phyloP scores from a whole-genome alignment of 805 yeast species.

The Ogataea haglerorum region DNA sequence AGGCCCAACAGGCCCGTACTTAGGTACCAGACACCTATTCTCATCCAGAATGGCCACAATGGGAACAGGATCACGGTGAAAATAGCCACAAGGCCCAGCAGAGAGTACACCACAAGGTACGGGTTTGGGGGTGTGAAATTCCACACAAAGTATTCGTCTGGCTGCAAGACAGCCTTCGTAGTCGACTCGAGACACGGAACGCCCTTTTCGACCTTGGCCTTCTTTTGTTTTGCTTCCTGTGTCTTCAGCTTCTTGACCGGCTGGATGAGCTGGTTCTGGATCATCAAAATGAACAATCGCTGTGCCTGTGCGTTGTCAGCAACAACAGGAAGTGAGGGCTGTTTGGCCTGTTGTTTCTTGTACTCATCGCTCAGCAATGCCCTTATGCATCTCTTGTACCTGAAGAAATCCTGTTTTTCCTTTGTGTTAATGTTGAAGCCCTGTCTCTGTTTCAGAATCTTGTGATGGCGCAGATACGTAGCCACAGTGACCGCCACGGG shows the following conservation, averaged over 20 bases:
- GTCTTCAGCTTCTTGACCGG: slow-evolving; percentile 76
- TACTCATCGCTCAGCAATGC: slow-evolving; percentile 76
- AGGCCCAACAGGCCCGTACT: slow-evolving; percentile 74
- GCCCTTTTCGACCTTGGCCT: slow-evolving; percentile 58
- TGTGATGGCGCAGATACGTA: slow-evolving; percentile 60
- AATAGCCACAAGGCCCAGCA: slow-evolving; percentile 61
- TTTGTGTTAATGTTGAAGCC: slow-evolving; percentile 64
- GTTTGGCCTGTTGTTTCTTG: slow-evolving; percentile 32
- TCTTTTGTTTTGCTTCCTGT: slow-evolving; percentile 57
- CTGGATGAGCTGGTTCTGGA: slow-evolving; percentile 67
- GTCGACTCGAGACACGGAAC: slow-evolving; percentile 55
- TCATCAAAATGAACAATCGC: slow-evolving; percentile 60
- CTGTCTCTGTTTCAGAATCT: slow-evolving; percentile 70
- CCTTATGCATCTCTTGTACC: slow-evolving; percentile 78
- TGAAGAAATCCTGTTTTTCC: slow-evolving; percentile 74
- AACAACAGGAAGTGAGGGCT: slow-evolving; percentile 44
- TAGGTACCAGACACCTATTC: slow-evolving; percentile 85
- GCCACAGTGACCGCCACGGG: slow-evolving; percentile 71
- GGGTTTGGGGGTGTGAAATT: slow-evolving; percentile 71
- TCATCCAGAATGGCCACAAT: slow-evolving; percentile 89
- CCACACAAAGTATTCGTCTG: slow-evolving; percentile 82
- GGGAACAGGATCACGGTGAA: slow-evolving; percentile 77
- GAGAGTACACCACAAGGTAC: slow-evolving; percentile 56
- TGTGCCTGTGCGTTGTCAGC: slow-evolving; percentile 54
- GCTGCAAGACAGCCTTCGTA: slow-evolving; percentile 55